phyloP scores from a whole-genome alignment of 805 yeast genomes.

The Komagataella phaffii region DNA sequence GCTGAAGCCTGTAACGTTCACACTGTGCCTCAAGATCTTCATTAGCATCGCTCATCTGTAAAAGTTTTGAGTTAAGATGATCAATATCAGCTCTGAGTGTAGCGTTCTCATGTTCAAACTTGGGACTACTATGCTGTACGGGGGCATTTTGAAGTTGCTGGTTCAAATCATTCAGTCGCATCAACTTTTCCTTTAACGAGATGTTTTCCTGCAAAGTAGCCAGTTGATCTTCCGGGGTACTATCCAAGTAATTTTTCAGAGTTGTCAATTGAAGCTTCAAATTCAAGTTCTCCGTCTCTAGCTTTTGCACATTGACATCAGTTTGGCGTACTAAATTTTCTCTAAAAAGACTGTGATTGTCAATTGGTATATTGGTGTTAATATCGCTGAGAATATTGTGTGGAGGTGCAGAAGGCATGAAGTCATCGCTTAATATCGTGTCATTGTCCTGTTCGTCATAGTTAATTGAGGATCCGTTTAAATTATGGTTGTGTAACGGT shows the following conservation, averaged over 20 bases:
- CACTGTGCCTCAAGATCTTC: conserved; percentile 10
- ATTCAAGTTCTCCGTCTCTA: not conserved
- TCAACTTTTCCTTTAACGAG: not conserved
- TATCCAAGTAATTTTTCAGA: not conserved
- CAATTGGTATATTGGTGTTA: not conserved
- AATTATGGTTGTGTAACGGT: not conserved
- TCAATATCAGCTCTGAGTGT: not conserved
- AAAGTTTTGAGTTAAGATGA: conserved; percentile 35
- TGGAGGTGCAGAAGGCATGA: not conserved
- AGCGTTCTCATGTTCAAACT: not conserved
- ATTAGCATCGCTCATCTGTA: conserved; percentile 42
- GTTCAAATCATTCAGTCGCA: not conserved
- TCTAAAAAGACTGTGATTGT: not conserved
- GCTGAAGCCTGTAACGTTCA: not conserved
- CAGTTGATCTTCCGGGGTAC: not conserved
- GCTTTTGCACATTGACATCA: not conserved
- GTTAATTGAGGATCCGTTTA: not conserved
- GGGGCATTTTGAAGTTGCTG: not conserved
- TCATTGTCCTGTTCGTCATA: not conserved
- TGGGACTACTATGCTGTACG: not conserved
- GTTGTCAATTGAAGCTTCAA: not conserved
- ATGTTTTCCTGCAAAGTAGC: not conserved
- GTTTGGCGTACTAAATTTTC: not conserved
- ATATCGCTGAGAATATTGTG: not conserved
- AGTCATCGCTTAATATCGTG: not conserved